Evolutionary conservation across 208 protist genomes (phyloP), one percentile per base, ranked within the genome.

Genomic region (Leishmania major): DNA sequence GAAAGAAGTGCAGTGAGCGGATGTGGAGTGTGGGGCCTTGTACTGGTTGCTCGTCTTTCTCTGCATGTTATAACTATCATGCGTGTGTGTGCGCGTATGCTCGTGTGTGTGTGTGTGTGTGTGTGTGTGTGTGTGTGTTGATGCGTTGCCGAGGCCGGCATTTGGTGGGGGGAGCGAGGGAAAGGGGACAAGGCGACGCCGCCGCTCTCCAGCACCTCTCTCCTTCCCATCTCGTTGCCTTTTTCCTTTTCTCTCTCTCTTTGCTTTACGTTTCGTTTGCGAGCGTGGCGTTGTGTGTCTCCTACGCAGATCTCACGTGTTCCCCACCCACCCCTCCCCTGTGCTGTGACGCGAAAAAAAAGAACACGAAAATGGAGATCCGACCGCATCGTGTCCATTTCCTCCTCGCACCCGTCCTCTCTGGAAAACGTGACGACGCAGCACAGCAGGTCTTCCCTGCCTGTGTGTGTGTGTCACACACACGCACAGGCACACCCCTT

Each of bases 291-390:
- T 67, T 31, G 10, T 22, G 60, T 31, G 11, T 37, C 6, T 15
- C 60, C 60, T 37, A 37, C 11, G 25, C 25, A 4, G n/a, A 37
- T 37, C 2, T 19, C n/a, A 35, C 53, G 17, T 57, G 53, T 57
- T 17, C 53, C 11, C 60, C n/a, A 74, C 81, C 80, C 76, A 37
- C 78, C 51, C 71, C 66, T 77, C 73, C 17, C 47, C 74, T 31
- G 35, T 53, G n/a, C 77, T 79, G 59, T 53, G 35, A 43, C 10
- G 4, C 35, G 13, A 25, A 43, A 70, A 43, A 66, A 15, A 28
- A 66, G 37, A 67, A 67, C 6, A 8, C 37, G 31, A 67, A 67
- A 67, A 67, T 17, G 11, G 64, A 15, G n/a, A 43, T 17, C 22
- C n/a, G 3, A 51, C 2, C 19, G 22, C 25, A 62, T 15, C 25